A percentile compares a stretch with the other conserved stretches of the same genome.
These are phyloP conservation scores for Groenewaldozyma auringiensis DNA, from an alignment of 1,139 yeast genomes.

Conservation along the genomic window DNA sequence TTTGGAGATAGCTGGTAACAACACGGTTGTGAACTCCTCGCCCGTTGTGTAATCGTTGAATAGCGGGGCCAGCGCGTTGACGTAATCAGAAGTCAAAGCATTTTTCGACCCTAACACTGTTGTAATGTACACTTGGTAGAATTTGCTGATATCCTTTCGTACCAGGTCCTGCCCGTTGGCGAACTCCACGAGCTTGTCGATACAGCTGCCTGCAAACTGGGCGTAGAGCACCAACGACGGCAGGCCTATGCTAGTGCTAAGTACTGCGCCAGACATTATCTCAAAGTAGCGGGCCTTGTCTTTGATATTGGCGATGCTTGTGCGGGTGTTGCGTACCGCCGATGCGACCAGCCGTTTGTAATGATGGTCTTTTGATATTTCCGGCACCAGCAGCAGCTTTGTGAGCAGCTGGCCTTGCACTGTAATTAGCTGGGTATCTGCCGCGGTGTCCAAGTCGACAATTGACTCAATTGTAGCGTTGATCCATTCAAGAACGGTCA, in stretches of 20 bases:
- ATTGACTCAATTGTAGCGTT: conserved; percentile 22
- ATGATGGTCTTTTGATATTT: conserved; percentile 7
- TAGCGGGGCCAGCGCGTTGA: conserved; percentile 36
- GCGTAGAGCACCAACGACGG: conserved; percentile 19
- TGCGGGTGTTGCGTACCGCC: conserved; percentile 23
- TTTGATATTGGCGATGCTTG: conserved; percentile 16
- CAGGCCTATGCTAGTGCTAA: conserved; percentile 11
- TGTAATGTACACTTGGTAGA: conserved; percentile 22
- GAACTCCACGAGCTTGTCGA: conserved; percentile 20
- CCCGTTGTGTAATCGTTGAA: conserved; percentile 37
- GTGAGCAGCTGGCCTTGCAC: conserved; percentile 25
- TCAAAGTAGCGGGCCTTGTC: conserved; percentile 12
- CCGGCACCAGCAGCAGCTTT: conserved; percentile 13
- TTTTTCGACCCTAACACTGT: conserved; percentile 28
- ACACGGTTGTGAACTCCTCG: conserved; percentile 36
- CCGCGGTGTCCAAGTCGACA: conserved; percentile 10
- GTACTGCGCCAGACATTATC: conserved; percentile 17
- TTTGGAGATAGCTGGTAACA: conserved; percentile 65
- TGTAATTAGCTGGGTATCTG: conserved; percentile 14
- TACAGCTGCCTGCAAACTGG: conserved; percentile 26
- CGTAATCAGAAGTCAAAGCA: conserved; percentile 19
- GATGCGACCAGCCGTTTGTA: conserved; percentile 22
- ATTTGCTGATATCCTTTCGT: conserved; percentile 15
- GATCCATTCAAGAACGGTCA: conserved; percentile 53
- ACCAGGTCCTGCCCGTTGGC: conserved; percentile 22